phyloP scores from a whole-genome alignment of 768 basidiomycete species.

The Russula ochroleuca region DNA sequence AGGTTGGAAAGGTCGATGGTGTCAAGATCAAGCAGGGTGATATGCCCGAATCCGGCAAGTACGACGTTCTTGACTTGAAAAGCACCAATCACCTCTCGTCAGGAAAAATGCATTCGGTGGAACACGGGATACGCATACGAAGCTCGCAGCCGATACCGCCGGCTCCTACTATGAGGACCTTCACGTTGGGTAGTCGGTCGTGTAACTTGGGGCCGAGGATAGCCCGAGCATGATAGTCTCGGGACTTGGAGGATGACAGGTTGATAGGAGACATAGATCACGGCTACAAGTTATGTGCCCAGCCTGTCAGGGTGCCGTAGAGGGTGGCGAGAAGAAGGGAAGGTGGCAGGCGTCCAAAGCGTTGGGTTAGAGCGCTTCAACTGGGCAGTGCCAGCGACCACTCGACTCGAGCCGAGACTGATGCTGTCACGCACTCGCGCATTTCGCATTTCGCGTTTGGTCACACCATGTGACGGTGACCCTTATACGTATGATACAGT shows the following conservation, averaged over 20 bases:
- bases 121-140: conserved; percentile 39
- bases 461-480: conserved; percentile 17
- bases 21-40: conserved; percentile 92
- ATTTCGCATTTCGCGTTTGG: conserved; percentile 8
- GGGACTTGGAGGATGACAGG: conserved; percentile 14
- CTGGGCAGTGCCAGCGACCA: neutral
- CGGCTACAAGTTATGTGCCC: conserved; percentile 1
- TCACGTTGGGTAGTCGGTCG: conserved; percentile 54
- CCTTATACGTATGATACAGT: neutral
- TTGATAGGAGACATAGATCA: conserved; percentile 12
- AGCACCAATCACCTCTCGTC: neutral
- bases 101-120: neutral
- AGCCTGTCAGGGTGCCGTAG: conserved; percentile 2
- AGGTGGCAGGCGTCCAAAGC: conserved; percentile 7
- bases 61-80: conserved; percentile 89
- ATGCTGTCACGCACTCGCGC: neutral
- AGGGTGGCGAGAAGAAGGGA: conserved; percentile 13
- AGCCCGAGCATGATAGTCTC: conserved; percentile 57
- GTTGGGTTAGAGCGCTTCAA: neutral
- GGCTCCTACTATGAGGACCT: conserved; percentile 86
- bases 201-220: conserved; percentile 76
- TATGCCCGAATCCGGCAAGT: conserved; percentile 85
- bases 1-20: conserved; percentile 98
- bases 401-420: conserved; percentile 5
- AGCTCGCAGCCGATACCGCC: conserved; percentile 98